phyloP scores from a whole-genome alignment of 345 rosid genomes.

The Psidium guajava region DNA sequence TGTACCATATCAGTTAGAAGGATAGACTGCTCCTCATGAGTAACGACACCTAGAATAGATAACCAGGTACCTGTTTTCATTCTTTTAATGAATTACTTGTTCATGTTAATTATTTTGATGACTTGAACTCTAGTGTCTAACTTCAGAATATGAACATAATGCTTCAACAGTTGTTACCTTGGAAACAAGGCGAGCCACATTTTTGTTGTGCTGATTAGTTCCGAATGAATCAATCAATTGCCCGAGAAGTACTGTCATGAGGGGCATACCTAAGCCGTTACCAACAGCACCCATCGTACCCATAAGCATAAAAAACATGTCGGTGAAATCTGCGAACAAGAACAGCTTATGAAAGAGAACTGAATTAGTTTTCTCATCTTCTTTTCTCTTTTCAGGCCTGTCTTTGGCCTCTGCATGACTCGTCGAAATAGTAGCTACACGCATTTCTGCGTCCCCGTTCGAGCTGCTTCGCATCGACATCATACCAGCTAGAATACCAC shows the following conservation, averaged over 20 bases:
- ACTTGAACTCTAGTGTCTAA: not conserved
- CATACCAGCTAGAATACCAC: not conserved
- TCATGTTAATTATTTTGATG: not conserved
- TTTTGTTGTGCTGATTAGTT: constrained; percentile 23
- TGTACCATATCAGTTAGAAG: not conserved
- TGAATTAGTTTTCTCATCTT: constrained; percentile 33
- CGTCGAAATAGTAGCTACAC: not conserved
- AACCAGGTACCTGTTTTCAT: not conserved
- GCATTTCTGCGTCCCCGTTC: not conserved
- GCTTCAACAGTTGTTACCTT: constrained; percentile 29
- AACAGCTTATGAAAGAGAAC: constrained; percentile 73
- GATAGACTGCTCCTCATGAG: not conserved
- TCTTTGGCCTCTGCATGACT: constrained; percentile 6
- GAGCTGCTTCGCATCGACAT: not conserved
- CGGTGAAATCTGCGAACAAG: constrained; percentile 59
- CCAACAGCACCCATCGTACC: constrained; percentile 67
- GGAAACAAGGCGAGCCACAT: constrained; percentile 29
- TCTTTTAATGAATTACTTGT: not conserved
- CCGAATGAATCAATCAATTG: constrained; percentile 62
- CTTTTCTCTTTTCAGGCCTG: constrained; percentile 20
- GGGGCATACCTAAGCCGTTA: constrained; percentile 60
- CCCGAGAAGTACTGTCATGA: constrained; percentile 76
- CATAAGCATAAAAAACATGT: constrained; percentile 46
- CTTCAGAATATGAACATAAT: not conserved
- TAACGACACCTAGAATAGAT: not conserved